Conservation (phyloP, 176 grass and related monocot species). For the Oryza brachyantha region DNA sequence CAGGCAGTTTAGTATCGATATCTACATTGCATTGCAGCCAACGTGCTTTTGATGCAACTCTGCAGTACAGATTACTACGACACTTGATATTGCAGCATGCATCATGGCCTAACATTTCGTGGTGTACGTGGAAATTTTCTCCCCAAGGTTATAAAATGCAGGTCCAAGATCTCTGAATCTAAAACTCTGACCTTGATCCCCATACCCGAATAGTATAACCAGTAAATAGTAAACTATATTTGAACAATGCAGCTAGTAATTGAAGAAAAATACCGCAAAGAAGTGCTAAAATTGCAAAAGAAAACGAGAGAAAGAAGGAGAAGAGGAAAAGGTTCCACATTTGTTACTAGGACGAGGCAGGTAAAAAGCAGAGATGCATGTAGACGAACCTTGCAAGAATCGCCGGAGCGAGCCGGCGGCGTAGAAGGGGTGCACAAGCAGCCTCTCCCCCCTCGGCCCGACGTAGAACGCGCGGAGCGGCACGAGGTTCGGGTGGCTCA, state of each 20-base stretch:
- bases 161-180: background rate
- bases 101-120: background rate
- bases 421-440: slow-evolving; percentile 88
- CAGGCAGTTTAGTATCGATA: no score
- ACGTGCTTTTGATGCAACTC: background rate
- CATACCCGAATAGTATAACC: background rate
- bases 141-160: background rate
- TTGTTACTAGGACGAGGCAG: background rate
- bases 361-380: background rate
- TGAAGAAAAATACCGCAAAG: background rate
- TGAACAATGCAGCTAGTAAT: background rate
- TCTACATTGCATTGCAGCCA: background rate
- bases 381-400: slow-evolving; percentile 60
- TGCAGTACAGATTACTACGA: background rate
- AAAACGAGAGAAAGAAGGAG: background rate
- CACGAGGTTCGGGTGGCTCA: slow-evolving; percentile 78
- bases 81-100: no score
- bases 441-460: slow-evolving; percentile 85
- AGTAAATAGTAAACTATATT: background rate
- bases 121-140: background rate
- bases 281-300: background rate
- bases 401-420: slow-evolving; percentile 73
- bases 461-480: slow-evolving; percentile 76
- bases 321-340: background rate
- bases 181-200: background rate